Base-by-base conservation (phyloP, 169 alveolate genomes). In the Haemoproteus tartakovskyi region DNA sequence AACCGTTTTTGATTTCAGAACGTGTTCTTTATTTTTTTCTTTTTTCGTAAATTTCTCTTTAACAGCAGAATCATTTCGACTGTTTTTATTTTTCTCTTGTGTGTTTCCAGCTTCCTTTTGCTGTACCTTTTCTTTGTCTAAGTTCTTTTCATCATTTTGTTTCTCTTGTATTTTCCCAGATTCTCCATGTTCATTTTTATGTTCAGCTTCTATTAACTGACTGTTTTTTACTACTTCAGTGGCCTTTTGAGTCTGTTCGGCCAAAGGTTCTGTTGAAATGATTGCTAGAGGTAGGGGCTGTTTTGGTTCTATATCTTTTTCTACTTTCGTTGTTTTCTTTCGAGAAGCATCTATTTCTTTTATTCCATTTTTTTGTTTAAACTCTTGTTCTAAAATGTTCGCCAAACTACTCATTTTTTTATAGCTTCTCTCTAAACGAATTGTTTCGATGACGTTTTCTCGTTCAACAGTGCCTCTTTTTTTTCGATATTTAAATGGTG, bases 351-450 rank as follows among this genome's bases (percentile, higher is more conserved):
- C 30, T 14, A 48, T 19, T 18, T 74, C 26, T 1, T 74, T 12
- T 9, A 48, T 3, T 33, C 9, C 9, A 51, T 74, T 74, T 27
- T 74, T 74, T 50, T 30, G 43, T 56, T 57, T 6, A 48, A 74
- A 74, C 29, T 74, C 57, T 14, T 74, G 47, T 37, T 74, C 84
- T 11, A 74, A 50, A 9, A 56, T 3, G 50, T 56, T 60, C n/a
- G 62, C 27, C 30, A 74, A 27, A 5, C 9, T 33, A 9, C 9
- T 6, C 43, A 33, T 5, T 33, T 6, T 33, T 5, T 33, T 33
- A 33, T 33, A 6, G 9, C 9, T 5, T 9, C 5, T 9, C 5
- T 33, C 9, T 33, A 9, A 33, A 9, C 43, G 5, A 33, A 9
- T 5, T 33, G 9, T 33, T 9, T 33, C 9, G 5, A 6, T 33